Percentiles rank a stretch among this genome's conserved stretches.
Evolutionary conservation across 306 rosid species (phyloP).

Genomic region (Sicyos baderoa): DNA sequence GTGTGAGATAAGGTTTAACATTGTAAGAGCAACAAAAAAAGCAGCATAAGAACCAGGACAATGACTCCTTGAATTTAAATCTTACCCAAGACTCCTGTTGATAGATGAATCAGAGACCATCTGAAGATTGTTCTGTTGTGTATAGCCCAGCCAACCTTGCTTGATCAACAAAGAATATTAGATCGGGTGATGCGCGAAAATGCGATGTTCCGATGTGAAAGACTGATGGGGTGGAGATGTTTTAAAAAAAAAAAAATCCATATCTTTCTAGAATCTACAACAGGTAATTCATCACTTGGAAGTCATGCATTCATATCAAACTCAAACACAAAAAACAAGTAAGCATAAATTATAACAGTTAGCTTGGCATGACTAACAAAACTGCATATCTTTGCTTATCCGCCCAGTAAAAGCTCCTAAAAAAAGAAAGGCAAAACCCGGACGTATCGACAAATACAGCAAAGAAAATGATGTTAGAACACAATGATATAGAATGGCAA

Average conservation of each 20-base stretch:
- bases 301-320: background rate
- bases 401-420: background rate
- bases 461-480: background rate
- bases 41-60: background rate
- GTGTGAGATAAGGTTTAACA: too few species aligned
- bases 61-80: background rate
- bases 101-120: background rate
- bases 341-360: too few species aligned
- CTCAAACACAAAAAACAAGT: background rate
- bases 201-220: background rate
- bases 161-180: background rate
- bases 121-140: background rate
- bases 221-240: background rate
- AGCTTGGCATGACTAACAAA: conserved; percentile 1
- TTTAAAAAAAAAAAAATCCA: background rate
- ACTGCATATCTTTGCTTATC: background rate
- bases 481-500: background rate
- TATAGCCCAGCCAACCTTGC: background rate
- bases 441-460: background rate
- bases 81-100: background rate
- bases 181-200: background rate
- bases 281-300: background rate
- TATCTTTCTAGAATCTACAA: background rate
- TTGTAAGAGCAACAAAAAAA: too few species aligned
- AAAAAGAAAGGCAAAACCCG: background rate